These are phyloP conservation scores for Pouteria glomerata DNA, from an alignment of 148 eudicot genomes.

Conservation along the genomic window DNA sequence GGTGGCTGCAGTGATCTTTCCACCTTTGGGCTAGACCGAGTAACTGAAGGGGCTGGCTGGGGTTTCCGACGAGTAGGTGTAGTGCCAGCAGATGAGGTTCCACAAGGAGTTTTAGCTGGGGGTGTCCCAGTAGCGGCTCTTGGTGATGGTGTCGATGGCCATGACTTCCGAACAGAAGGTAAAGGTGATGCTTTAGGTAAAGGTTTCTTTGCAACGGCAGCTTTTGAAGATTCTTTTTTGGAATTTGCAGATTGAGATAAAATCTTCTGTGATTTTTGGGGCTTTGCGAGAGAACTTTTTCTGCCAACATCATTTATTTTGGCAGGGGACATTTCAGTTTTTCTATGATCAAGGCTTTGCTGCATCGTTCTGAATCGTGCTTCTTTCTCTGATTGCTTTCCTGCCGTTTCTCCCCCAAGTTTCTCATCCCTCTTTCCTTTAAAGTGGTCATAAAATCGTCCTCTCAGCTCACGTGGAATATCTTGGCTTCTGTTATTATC, in stretches of 20 bases:
- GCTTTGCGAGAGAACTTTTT: slow-evolving; percentile 33
- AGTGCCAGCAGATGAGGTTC: slow-evolving; percentile 41
- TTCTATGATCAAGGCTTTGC: slow-evolving; percentile 54
- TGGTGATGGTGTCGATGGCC: slow-evolving; percentile 78
- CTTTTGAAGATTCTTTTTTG: slow-evolving; percentile 53
- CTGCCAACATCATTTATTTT: slow-evolving; percentile 30
- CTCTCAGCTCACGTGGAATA: slow-evolving; percentile 34
- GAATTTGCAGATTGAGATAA: slow-evolving; percentile 31
- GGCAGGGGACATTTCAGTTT: slow-evolving; percentile 42
- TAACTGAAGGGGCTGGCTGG: slow-evolving; percentile 44
- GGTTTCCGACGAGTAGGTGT: slow-evolving; percentile 52
- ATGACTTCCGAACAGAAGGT: slow-evolving; percentile 76
- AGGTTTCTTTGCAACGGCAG: slow-evolving; percentile 54
- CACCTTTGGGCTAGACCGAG: slow-evolving; percentile 46
- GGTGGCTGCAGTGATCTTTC: slow-evolving; percentile 42
- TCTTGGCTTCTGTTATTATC: slow-evolving; percentile 30
- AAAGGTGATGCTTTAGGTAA: slow-evolving; percentile 49
- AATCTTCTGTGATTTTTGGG: slow-evolving; percentile 40
- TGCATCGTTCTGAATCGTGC: slow-evolving; percentile 41
- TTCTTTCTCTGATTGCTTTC: slow-evolving; percentile 59
- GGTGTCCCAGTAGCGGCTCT: slow-evolving; percentile 42
- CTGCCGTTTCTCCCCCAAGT: slow-evolving; percentile 35
- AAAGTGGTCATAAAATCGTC: slow-evolving; percentile 34
- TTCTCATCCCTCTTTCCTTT: slow-evolving; percentile 60
- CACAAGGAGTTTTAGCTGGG: slow-evolving; percentile 52